These are phyloP conservation scores for Nakazawaea laoshanensis DNA, from an alignment of 805 yeast species.

Conservation along the genomic window DNA sequence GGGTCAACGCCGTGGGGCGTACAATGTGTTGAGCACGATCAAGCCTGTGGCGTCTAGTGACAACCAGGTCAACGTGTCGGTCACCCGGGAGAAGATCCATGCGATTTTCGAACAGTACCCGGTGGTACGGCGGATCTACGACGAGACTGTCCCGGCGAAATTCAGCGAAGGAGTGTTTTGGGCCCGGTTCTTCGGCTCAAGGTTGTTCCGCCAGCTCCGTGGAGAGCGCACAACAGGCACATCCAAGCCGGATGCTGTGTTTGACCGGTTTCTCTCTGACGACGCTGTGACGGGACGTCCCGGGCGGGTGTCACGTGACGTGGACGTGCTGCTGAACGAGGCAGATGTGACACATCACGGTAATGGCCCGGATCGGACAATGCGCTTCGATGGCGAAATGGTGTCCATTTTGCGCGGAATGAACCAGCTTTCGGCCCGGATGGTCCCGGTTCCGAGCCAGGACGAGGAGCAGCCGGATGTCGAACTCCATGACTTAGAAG, in stretches of 20 bases:
- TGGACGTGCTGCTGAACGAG: conserved; percentile 75
- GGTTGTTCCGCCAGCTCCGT: conserved; percentile 75
- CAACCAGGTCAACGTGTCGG: conserved; percentile 86
- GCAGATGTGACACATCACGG: conserved; percentile 79
- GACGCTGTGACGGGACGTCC: conserved; percentile 37
- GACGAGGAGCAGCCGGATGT: conserved; percentile 29
- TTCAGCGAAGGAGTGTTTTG: conserved; percentile 89
- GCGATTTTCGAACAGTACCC: conserved; percentile 93
- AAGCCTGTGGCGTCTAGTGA: conserved; percentile 91
- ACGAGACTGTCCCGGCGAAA: conserved; percentile 77
- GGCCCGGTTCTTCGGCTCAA: conserved; percentile 91
- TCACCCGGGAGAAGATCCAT: conserved; percentile 82
- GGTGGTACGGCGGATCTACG: conserved; percentile 78
- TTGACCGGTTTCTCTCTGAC: conserved; percentile 74
- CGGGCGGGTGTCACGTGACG: conserved; percentile 17
- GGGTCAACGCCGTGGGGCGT: conserved; percentile 85
- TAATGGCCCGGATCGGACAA: conserved; percentile 81
- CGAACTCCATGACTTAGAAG: conserved; percentile 43
- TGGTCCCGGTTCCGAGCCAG: conserved; percentile 51
- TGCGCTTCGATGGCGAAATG: conserved; percentile 57
- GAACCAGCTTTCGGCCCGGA: conserved; percentile 79
- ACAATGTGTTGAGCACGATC: conserved; percentile 87
- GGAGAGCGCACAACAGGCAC: conserved; percentile 77
- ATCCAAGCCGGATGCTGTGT: conserved; percentile 74
- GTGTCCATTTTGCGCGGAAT: conserved; percentile 75